Evolutionary conservation across 2,329 filamentous ascomycete species (phyloP).

Genomic region (Beauveria sp.): DNA sequence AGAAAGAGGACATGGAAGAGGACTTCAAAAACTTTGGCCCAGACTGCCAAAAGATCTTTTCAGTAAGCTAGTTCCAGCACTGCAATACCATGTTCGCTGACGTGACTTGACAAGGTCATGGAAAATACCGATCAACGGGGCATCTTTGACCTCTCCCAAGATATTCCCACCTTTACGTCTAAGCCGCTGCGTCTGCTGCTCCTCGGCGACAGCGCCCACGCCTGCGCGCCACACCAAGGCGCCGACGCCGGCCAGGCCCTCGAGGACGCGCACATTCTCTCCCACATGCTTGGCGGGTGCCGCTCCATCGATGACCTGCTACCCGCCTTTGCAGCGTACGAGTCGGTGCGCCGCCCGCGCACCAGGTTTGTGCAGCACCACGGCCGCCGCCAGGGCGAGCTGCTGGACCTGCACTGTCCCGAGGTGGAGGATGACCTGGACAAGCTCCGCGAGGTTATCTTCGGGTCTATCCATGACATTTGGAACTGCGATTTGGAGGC

Average conservation of each 20-base stretch:
- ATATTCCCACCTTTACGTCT: conserved; percentile 8
- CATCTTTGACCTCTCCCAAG: conserved; percentile 9
- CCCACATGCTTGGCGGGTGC: conserved; percentile 8
- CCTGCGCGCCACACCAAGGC: conserved; percentile 12
- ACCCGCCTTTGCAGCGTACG: conserved; percentile 3
- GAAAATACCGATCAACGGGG: conserved; percentile 11
- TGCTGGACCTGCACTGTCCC: conserved; percentile 7
- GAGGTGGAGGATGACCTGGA: conserved; percentile 7
- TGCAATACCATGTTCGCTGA: not conserved
- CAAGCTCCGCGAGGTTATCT: not conserved
- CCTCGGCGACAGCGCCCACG: conserved; percentile 14
- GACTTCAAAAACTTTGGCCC: conserved; percentile 10
- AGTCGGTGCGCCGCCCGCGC: conserved; percentile 8
- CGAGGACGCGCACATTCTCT: conserved; percentile 12
- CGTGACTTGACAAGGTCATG: not conserved
- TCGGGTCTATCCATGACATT: not conserved
- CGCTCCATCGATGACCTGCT: conserved; percentile 1
- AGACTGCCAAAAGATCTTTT: conserved; percentile 10
- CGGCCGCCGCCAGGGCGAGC: conserved; percentile 10
- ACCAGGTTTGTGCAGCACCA: conserved; percentile 9
- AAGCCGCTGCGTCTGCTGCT: conserved; percentile 7
- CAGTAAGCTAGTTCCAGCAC: not conserved
- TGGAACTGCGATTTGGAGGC: conserved; percentile 12
- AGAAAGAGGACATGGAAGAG: conserved; percentile 3
- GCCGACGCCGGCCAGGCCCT: conserved; percentile 12